Percentiles rank a stretch among this genome's conserved stretches.
Conservation (phyloP, 2,329 filamentous ascomycete genomes). For the Corinectria fuckeliana region DNA sequence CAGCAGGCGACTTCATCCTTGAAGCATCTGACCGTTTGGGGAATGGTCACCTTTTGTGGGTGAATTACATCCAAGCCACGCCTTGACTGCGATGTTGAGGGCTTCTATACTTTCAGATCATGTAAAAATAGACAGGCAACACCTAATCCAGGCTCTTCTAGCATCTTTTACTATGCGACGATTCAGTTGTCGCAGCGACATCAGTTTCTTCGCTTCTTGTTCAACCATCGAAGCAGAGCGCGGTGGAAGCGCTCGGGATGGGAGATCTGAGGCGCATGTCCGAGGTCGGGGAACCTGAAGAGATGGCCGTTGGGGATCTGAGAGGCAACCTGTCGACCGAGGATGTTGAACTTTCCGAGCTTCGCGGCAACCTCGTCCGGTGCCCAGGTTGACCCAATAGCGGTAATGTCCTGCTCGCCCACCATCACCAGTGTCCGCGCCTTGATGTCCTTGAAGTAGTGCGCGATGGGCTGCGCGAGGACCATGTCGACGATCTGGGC, state of each 20-base stretch:
- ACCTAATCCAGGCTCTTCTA: neutral
- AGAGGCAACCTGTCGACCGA: constrained; percentile 53
- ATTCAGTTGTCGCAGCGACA: no score
- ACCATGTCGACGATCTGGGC: constrained; percentile 61
- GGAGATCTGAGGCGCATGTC: constrained; percentile 62
- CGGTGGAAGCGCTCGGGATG: constrained; percentile 54
- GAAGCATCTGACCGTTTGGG: no score
- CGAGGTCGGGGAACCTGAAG: constrained; percentile 54
- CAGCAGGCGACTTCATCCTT: no score
- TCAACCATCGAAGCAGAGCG: constrained; percentile 54
- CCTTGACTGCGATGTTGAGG: neutral
- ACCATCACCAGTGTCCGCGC: constrained; percentile 56
- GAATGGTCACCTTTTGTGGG: no score
- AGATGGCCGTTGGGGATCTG: constrained; percentile 53
- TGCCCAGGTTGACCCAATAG: constrained; percentile 61
- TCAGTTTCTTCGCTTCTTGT: neutral
- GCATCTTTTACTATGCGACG: no score
- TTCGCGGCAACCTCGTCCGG: constrained; percentile 49
- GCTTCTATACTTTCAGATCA: neutral
- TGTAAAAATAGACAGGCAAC: neutral
- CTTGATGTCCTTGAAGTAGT: constrained; percentile 55
- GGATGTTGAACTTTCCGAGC: constrained; percentile 56
- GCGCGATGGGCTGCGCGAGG: constrained; percentile 58
- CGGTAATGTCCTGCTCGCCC: constrained; percentile 60
- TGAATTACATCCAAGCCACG: no score